Base-by-base conservation (phyloP, 2,329 filamentous ascomycete species). In the Epichloe gansuensis region DNA sequence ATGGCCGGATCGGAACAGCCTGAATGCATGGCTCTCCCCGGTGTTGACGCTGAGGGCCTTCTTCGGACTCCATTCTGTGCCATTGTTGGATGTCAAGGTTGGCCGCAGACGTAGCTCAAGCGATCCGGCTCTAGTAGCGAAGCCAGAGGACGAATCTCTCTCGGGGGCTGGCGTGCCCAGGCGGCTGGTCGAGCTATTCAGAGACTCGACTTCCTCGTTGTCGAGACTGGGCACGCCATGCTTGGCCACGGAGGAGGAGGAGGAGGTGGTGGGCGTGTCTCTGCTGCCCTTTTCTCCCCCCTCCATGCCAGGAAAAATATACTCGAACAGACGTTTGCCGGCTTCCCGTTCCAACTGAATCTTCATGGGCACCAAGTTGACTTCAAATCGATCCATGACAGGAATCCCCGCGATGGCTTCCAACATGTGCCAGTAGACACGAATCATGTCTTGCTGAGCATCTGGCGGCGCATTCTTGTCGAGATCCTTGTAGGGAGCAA, bases 361-460 rank as follows among this genome's bases (percentile, higher is more conserved):
- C 67, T 89, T 94, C 65, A 98, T 79, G 0, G 93, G 94, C 66
- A 94, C 90, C 21, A 98, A 72, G 51, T 90, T 89, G 51, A 98
- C 87, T 66, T 97, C 90, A 62, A 98, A 98, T 61, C 94, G 87
- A 60, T 97, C 91, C 75, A 98, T 88, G 35, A 98, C 90, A 0
- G 91, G 89, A 55, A 98, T 98, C 47, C 93, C 93, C 39, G 91
- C 93, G 66, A 98, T 96, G 7, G 93, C 90, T 69, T 98, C 93
- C 4, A 98, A 77, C 89, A 96, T 96, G 64, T 96, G 84, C 89
- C 94, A 98, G 64, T 95, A 93, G 12, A 99, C 87, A 36, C 85
- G 82, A 49, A 98, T 78, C 85, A 97, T 97, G 62, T 89, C 88
- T 45, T 78, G 77, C 55, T 85, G 46, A 7, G 15, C 73, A 47